Evolutionary conservation across 352 stramenopile species (phyloP).

Genomic region (Pythium aphanidermatum): DNA sequence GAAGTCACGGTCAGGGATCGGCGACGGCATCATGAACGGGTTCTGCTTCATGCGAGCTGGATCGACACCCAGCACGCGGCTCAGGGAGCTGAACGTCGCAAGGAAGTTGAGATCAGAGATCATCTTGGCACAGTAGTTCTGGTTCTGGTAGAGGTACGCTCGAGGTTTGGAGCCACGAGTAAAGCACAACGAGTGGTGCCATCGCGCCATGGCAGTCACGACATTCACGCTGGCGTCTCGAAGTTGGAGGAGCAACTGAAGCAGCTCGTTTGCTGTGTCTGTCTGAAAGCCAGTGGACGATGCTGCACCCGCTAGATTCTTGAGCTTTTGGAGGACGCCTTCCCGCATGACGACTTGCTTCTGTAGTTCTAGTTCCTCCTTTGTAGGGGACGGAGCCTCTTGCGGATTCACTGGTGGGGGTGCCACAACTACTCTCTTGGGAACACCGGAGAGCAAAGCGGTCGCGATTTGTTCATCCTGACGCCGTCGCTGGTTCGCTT

Average conservation of each 20-base stretch:
- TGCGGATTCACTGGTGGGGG: neutral
- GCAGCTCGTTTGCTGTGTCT: constrained; percentile 41
- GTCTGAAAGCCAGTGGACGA: constrained; percentile 26
- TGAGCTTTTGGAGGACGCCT: constrained; percentile 46
- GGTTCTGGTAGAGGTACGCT: constrained; percentile 42
- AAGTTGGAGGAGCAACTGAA: constrained; percentile 61
- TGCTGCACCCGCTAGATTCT: constrained; percentile 25
- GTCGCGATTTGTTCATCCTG: constrained; percentile 17
- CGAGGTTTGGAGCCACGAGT: constrained; percentile 12
- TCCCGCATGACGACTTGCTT: constrained; percentile 59
- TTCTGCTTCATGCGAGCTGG: constrained; percentile 62
- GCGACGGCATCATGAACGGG: constrained; percentile 77
- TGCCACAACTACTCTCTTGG: constrained; percentile 12
- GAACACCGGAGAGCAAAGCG: too few relatives aligned
- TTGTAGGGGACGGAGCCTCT: constrained; percentile 8
- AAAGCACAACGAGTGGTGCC: constrained; percentile 30
- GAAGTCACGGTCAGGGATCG: constrained; percentile 62
- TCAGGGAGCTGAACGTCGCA: constrained; percentile 35
- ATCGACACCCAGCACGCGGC: constrained; percentile 48
- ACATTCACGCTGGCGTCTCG: constrained; percentile 51
- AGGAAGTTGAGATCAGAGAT: constrained; percentile 76
- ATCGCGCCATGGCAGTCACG: constrained; percentile 43
- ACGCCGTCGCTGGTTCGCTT: constrained; percentile 23
- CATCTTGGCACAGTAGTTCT: constrained; percentile 75
- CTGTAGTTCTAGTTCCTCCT: constrained; percentile 35